phyloP scores from a whole-genome alignment of 257 asterid species.

The Nicotiana benthamiana region DNA sequence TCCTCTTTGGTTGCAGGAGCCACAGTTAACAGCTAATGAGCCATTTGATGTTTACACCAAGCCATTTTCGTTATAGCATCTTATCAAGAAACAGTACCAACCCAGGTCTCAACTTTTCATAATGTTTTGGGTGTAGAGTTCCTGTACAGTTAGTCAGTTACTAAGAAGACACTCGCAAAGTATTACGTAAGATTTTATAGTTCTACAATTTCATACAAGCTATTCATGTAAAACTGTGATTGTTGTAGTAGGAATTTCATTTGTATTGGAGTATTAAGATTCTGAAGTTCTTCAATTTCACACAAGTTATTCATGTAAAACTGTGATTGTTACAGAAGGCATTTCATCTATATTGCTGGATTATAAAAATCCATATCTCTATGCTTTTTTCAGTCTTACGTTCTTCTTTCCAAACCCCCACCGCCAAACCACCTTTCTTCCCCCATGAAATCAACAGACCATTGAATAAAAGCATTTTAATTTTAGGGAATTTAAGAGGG shows the following conservation, averaged over 20 bases:
- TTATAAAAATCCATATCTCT: background rate
- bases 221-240: background rate
- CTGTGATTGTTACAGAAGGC: background rate
- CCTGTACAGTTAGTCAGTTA: background rate
- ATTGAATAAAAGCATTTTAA: background rate
- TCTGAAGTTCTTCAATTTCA: background rate
- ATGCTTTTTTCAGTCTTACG: background rate
- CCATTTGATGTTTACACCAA: constrained; percentile 72
- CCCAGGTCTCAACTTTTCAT: background rate
- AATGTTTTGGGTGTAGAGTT: background rate
- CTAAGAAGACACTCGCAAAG: background rate
- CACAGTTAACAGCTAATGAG: constrained; percentile 68
- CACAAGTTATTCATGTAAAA: background rate
- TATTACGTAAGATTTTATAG: background rate
- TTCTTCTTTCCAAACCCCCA: background rate
- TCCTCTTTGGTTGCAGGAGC: constrained; percentile 44
- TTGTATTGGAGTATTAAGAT: background rate
- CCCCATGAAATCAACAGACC: background rate
- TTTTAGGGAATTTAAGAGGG: background rate
- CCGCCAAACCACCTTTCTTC: background rate
- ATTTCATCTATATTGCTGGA: background rate
- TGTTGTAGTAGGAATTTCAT: background rate
- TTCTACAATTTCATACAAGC: background rate
- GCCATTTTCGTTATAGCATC: constrained; percentile 55
- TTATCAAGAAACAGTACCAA: background rate